phyloP scores from a whole-genome alignment of 352 stramenopile species.

The Globisporangium paddicum region DNA sequence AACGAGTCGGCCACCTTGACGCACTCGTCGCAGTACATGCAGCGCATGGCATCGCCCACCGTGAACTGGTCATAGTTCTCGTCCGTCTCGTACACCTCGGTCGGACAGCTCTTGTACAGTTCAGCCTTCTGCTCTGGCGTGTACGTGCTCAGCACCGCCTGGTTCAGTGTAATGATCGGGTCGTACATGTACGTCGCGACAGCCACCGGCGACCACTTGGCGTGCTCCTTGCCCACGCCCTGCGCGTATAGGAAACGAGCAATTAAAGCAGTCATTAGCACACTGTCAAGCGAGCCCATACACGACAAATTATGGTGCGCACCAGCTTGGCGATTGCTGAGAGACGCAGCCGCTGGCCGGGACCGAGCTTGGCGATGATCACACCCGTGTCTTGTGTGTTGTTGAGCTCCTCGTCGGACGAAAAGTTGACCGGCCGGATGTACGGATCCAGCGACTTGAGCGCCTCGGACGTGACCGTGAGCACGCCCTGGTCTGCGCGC shows the following conservation, averaged over 20 bases:
- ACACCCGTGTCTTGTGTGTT: conserved; percentile 95
- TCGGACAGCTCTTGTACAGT: conserved; percentile 94
- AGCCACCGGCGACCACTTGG: conserved; percentile 96
- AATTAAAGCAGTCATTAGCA: neutral
- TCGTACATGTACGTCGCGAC: conserved; percentile 94
- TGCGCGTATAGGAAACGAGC: conserved; percentile 34
- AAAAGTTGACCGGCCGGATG: conserved; percentile 83
- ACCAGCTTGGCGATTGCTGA: conserved; percentile 92
- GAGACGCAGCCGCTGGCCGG: conserved; percentile 92
- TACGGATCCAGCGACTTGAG: conserved; percentile 84
- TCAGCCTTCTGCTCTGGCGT: conserved; percentile 94
- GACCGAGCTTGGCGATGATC: conserved; percentile 96
- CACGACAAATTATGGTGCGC: conserved; percentile 2
- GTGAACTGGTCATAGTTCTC: conserved; percentile 85
- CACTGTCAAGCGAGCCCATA: neutral
- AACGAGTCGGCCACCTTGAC: conserved; percentile 91
- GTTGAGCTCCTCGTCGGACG: conserved; percentile 87
- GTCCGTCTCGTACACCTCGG: conserved; percentile 93
- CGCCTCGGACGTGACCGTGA: conserved; percentile 71
- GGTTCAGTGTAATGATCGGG: conserved; percentile 88
- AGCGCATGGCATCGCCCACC: conserved; percentile 46
- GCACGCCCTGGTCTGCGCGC: conserved; percentile 58
- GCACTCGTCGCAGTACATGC: conserved; percentile 93
- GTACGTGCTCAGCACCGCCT: conserved; percentile 90
- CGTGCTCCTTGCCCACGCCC: conserved; percentile 96